Percentiles rank a stretch among this genome's conserved stretches.
Conservation (phyloP, 345 rosid species). For the Eutrema japonicum region DNA sequence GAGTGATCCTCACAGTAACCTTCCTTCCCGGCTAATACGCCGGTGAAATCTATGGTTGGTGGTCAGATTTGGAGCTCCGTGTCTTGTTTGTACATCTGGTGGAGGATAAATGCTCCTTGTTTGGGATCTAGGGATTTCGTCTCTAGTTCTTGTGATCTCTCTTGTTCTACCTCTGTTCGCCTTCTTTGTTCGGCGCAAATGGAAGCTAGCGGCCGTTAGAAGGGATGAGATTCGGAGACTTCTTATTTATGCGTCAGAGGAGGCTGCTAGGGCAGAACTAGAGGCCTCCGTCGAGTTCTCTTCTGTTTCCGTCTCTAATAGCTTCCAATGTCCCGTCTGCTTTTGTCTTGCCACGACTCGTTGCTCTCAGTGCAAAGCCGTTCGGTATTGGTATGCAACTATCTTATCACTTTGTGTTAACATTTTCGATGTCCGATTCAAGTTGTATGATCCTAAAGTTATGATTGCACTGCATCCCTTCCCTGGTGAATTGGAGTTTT, state of each 20-base stretch:
- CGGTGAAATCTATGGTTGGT: conserved; percentile 55
- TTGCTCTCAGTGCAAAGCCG: conserved; percentile 84
- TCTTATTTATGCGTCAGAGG: conserved; percentile 77
- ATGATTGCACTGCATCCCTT: not conserved
- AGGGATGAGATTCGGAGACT: conserved; percentile 78
- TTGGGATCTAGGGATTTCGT: conserved; percentile 88
- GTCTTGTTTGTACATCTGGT: conserved; percentile 52
- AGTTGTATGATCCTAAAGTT: conserved; percentile 18
- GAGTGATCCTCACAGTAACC: conserved; percentile 12
- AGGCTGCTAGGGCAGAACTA: conserved; percentile 80
- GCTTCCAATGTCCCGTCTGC: conserved; percentile 77
- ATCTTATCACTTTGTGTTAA: not conserved
- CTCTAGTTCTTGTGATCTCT: conserved; percentile 66
- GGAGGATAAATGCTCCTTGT: conserved; percentile 77
- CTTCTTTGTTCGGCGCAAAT: conserved; percentile 62
- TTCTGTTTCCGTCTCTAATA: conserved; percentile 43
- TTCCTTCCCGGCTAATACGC: conserved; percentile 26
- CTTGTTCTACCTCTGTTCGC: conserved; percentile 53
- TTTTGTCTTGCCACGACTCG: conserved; percentile 74
- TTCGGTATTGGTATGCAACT: conserved; percentile 79
- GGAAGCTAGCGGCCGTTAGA: conserved; percentile 66
- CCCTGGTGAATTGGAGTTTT: not conserved
- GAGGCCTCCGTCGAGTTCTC: conserved; percentile 63
- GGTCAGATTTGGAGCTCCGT: conserved; percentile 46
- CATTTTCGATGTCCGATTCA: not conserved